Conservation (phyloP, 768 basidiomycete species). For the Udeniomyces megalosporus region DNA sequence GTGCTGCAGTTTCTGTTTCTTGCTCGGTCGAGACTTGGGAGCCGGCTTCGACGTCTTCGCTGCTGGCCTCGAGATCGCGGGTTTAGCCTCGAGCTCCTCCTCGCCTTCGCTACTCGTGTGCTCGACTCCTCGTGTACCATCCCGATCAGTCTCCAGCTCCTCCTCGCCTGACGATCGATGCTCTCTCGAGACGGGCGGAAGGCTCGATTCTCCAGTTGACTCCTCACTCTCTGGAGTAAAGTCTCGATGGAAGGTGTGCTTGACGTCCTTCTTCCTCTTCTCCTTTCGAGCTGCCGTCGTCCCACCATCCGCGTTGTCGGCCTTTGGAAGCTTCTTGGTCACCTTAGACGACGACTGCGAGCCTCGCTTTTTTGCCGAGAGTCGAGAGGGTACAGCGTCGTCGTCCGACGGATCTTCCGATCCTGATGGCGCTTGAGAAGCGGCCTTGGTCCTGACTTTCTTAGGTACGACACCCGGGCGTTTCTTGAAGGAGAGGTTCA, state of each 20-base stretch:
- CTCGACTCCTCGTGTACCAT: no score
- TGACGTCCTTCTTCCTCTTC: not conserved
- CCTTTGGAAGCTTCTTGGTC: not conserved
- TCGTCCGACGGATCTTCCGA: not conserved
- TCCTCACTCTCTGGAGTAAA: constrained; percentile 1
- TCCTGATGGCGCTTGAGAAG: not conserved
- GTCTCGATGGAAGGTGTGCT: not conserved
- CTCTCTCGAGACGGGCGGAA: not conserved
- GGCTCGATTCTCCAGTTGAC: not conserved
- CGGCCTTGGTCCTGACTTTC: not conserved
- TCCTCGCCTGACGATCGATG: not conserved
- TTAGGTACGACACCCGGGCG: not conserved
- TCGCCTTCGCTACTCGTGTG: no score
- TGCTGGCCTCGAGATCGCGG: no score
- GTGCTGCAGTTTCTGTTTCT: no score
- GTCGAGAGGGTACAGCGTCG: not conserved
- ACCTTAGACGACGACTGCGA: not conserved
- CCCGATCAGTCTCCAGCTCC: no score
- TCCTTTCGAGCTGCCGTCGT: not conserved
- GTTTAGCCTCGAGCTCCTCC: not conserved
- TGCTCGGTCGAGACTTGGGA: no score
- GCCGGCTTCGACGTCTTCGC: no score
- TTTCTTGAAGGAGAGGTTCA: not conserved
- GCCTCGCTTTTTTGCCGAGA: not conserved
- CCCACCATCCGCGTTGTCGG: not conserved